Evolutionary conservation across 139 green algal genomes (phyloP).

Genomic region (Gonium pectorale): DNA sequence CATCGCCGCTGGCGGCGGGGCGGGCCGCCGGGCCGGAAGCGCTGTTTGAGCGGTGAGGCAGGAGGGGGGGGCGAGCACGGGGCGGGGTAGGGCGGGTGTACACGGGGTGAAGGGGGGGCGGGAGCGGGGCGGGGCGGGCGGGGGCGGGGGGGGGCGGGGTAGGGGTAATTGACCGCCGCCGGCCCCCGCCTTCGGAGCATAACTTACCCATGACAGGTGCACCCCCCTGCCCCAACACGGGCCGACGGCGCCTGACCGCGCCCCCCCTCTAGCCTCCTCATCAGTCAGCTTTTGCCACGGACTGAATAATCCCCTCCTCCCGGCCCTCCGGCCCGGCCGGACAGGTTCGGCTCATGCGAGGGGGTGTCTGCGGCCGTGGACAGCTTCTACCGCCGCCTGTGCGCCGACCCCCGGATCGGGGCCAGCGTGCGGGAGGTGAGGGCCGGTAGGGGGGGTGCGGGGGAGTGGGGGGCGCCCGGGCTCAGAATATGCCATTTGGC

Average conservation of each 20-base stretch:
- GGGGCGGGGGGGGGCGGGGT: background rate
- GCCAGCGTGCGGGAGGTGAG: slow-evolving; percentile 4
- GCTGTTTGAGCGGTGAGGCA: background rate
- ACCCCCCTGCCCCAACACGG: no score
- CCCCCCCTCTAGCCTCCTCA: background rate
- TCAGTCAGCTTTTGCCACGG: background rate
- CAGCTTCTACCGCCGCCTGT: slow-evolving; percentile 31
- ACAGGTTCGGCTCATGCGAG: slow-evolving; percentile 29
- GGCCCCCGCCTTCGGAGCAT: background rate
- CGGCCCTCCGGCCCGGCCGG: background rate
- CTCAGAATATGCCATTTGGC: background rate
- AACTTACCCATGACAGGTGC: background rate
- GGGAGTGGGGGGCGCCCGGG: no score
- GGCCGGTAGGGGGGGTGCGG: background rate
- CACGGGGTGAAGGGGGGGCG: no score
- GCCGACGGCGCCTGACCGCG: no score
- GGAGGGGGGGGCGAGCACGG: background rate
- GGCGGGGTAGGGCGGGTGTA: background rate
- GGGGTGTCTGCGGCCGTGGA: slow-evolving; percentile 24
- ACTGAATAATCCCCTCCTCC: background rate
- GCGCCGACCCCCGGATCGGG: background rate
- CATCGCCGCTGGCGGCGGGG: background rate
- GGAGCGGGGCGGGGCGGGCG: background rate
- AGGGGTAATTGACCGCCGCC: background rate
- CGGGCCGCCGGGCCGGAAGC: background rate